These are phyloP conservation scores for Trichoderma sp. DNA, from an alignment of 2,329 filamentous ascomycete genomes.

Conservation along the genomic window DNA sequence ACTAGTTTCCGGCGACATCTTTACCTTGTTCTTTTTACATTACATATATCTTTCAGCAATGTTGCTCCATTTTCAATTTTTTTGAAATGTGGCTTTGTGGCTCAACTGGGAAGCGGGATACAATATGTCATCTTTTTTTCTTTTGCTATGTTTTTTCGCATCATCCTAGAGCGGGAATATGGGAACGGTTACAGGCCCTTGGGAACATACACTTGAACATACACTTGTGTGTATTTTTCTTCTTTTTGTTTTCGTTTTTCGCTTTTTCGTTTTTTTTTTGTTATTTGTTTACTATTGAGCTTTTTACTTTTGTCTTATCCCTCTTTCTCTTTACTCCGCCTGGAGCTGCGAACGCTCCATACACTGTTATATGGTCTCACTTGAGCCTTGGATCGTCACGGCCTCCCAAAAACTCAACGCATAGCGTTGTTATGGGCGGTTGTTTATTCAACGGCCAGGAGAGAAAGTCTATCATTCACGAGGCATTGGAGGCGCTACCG, in stretches of 20 bases:
- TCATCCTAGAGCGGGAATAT: conserved; percentile 21
- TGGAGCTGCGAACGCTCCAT: background rate
- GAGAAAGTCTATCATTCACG: conserved; percentile 20
- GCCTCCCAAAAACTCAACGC: background rate
- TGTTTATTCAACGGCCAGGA: conserved; percentile 1
- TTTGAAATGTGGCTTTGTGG: conserved; percentile 1
- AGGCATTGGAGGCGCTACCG: conserved; percentile 25
- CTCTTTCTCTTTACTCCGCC: background rate
- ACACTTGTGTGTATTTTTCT: background rate
- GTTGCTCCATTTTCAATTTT: conserved; percentile 11
- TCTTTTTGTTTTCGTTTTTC: background rate
- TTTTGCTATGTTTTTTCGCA: conserved; percentile 24
- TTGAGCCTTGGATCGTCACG: background rate
- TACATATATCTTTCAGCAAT: conserved; percentile 14
- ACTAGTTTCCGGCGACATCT: background rate
- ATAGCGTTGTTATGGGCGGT: background rate
- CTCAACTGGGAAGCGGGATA: conserved; percentile 12
- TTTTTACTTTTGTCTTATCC: background rate
- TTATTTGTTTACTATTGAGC: too few species aligned
- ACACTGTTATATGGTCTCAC: background rate
- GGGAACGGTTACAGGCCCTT: background rate
- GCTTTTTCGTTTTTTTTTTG: background rate
- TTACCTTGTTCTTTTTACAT: conserved; percentile 1
- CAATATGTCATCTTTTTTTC: conserved; percentile 8
- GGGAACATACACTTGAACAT: background rate